Conservation (phyloP, 1,284 basidiomycete genomes). For the Hortiboletus rubellus region DNA sequence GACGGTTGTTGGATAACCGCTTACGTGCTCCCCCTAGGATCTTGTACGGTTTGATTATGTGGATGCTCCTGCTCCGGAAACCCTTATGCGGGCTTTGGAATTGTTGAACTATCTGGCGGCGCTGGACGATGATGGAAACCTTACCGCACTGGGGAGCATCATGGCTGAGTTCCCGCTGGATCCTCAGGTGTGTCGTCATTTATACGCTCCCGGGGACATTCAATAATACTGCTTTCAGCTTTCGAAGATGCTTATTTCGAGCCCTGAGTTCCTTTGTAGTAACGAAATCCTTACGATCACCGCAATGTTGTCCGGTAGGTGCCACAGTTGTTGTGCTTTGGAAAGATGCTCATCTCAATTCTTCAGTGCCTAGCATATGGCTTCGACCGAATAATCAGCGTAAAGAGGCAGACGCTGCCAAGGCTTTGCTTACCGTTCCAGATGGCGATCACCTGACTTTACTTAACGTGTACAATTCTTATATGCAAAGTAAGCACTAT, state of each 20-base stretch:
- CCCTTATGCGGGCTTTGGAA: constrained; percentile 96
- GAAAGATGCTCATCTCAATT: constrained; percentile 3
- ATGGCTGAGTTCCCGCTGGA: constrained; percentile 99
- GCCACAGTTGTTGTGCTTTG: not conserved
- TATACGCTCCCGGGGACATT: not conserved
- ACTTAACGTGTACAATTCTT: constrained; percentile 95
- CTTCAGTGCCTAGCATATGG: constrained; percentile 88
- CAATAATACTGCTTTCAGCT: constrained; percentile 46
- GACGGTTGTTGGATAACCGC: constrained; percentile 1
- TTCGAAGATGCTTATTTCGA: constrained; percentile 92
- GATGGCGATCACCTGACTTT: constrained; percentile 96
- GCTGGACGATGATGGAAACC: constrained; percentile 91
- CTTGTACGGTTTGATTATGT: constrained; percentile 95
- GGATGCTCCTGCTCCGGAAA: constrained; percentile 95
- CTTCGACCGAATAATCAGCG: constrained; percentile 86
- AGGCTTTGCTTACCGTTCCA: constrained; percentile 86
- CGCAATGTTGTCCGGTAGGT: constrained; percentile 89
- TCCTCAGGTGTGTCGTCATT: constrained; percentile 68
- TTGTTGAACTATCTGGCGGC: constrained; percentile 92
- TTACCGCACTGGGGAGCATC: constrained; percentile 85
- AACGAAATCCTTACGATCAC: constrained; percentile 96
- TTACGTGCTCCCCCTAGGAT: constrained; percentile 50
- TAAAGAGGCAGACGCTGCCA: constrained; percentile 91
- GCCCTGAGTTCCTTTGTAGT: constrained; percentile 94
- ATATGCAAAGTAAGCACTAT: constrained; percentile 69